Percentiles rank a stretch among this genome's conserved stretches.
Evolutionary conservation across 1,284 basidiomycete genomes (phyloP).

Genomic region (Papiliotrema laurentii): DNA sequence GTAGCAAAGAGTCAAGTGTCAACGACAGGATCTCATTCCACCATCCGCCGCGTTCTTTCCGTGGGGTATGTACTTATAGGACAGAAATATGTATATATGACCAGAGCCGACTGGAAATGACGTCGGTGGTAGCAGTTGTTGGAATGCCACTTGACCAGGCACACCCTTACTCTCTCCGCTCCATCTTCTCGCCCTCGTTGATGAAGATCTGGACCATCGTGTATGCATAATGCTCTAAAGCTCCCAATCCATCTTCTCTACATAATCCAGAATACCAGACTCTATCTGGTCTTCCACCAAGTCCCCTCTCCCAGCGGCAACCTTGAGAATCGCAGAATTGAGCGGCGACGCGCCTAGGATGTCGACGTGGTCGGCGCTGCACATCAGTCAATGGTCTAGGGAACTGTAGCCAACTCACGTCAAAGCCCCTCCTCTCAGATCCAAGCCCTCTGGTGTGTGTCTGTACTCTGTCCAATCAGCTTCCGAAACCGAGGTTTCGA

Average conservation of each 20-base stretch:
- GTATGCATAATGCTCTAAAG: constrained; percentile 4
- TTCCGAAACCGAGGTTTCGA: neutral
- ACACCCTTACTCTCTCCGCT: too few species aligned
- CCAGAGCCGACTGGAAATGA: too few species aligned
- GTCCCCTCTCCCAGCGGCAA: constrained; percentile 49
- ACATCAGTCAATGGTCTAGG: neutral
- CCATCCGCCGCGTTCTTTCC: too few species aligned
- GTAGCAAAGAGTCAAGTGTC: too few species aligned
- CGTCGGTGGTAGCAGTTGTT: too few species aligned
- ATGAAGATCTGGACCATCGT: too few species aligned
- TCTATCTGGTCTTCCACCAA: constrained; percentile 62
- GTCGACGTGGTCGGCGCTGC: constrained; percentile 75
- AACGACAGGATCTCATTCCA: too few species aligned
- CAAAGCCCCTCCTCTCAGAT: constrained; percentile 81
- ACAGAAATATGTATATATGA: too few species aligned
- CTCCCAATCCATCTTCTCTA: constrained; percentile 67
- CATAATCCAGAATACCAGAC: constrained; percentile 74
- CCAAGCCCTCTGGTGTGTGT: constrained; percentile 70
- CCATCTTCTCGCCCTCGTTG: too few species aligned
- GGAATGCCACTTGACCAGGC: too few species aligned
- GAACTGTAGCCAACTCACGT: constrained; percentile 50
- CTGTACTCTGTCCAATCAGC: constrained; percentile 59
- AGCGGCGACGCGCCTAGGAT: constrained; percentile 81
- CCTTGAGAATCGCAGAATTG: constrained; percentile 86
- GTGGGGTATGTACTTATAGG: too few species aligned